Base-by-base conservation (phyloP, 305 asterid species). In the Fraxinus latifolia region DNA sequence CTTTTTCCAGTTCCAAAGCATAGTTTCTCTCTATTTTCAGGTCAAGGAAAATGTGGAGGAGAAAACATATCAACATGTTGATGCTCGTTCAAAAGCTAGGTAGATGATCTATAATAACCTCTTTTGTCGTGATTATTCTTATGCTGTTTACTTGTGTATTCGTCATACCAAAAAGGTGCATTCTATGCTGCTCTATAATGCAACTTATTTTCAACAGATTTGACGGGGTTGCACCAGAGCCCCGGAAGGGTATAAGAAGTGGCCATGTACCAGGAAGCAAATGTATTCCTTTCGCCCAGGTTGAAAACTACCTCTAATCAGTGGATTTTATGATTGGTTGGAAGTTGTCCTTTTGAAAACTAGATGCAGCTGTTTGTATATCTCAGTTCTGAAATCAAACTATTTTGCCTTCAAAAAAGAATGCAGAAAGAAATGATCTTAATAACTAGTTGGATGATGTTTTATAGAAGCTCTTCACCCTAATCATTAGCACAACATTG, bases 51-150 rank as follows among this genome's bases (percentile, higher is more conserved):
- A 95, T 84, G 88, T 94, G 73, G 93, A 93, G 86, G 96, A 90
- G 79, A 91, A 89, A 86, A 90, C 97, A 2, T 90, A 93, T 87
- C 95, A 93, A 87, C 99, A 88, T 55, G 82, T 93, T 33, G 99
- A 94, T 90, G 99, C 99, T 84, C 97, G 98, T 80, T 91, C 98
- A 36, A 92, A 94, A 85, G 90, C 95, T 76, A 94, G 98, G 99
- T 95, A 91, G 83, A 23, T 34, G 32, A 67, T 27, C 74, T 8
- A 60, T 23, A 23, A 7, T 60, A 50, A 12, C 8, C 1, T 50
- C 4, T 50, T 79, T 70, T 1, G 5, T 7, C 9, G 15, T 29
- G 60, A 44, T 31, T 19, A 7, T 71, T 21, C 71, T 21, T 7
- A 62, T 62, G 70, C 27, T 60, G 58, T 47, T 47, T 47, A 47